A percentile compares a stretch with the other conserved stretches of the same genome.
phyloP scores from a whole-genome alignment of 164 flowering plant species.

The grape (Vitis vinifera) region ASM3070453v1 NC_081809.1:1170001-1170500 shows the following conservation, averaged over 20 bases:
- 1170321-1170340: background rate
- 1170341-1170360: background rate
- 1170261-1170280: background rate
- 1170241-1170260: background rate
- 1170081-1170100: slow-evolving; percentile 3
- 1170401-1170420: slow-evolving; percentile 2
- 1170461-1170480: background rate
- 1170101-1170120: background rate
- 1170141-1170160: background rate
- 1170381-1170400: background rate
- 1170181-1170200: background rate
- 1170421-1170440: background rate
- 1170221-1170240: too few species aligned
- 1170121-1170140: background rate
- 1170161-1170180: background rate
- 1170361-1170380: slow-evolving; percentile 1
- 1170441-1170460: background rate
- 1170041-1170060: background rate
- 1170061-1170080: background rate
- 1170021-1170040: background rate
- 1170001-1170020: too few species aligned
- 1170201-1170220: background rate
- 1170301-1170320: background rate
- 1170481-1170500: background rate
- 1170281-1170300: slow-evolving; percentile 16